phyloP scores from a whole-genome alignment of 805 yeast species.

The Lachancea cidri region DNA sequence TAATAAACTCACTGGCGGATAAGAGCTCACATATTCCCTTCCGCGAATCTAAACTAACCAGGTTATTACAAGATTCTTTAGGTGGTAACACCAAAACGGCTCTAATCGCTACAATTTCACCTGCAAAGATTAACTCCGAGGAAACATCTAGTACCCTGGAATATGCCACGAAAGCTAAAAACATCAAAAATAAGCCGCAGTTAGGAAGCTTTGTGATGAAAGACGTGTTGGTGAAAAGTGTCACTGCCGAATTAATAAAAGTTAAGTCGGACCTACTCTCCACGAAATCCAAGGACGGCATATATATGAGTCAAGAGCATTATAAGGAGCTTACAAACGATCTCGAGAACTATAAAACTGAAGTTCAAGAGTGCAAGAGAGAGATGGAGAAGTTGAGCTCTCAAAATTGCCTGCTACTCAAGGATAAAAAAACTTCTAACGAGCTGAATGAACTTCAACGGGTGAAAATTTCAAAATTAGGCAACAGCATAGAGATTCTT shows the following conservation, averaged over 20 bases:
- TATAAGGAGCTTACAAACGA: conserved; percentile 48
- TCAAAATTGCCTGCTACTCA: conserved; percentile 32
- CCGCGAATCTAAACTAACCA: conserved; percentile 72
- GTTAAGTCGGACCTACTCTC: conserved; percentile 56
- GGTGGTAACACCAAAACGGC: conserved; percentile 90
- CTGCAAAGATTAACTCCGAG: conserved; percentile 69
- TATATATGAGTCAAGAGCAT: conserved; percentile 55
- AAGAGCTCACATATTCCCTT: conserved; percentile 73
- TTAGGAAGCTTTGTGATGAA: conserved; percentile 55
- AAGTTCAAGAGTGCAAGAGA: conserved; percentile 43
- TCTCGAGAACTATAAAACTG: conserved; percentile 45
- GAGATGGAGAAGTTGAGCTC: conserved; percentile 36
- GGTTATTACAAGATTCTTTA: conserved; percentile 70
- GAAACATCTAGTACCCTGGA: conserved; percentile 83
- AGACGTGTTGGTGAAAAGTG: conserved; percentile 42
- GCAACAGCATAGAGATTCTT: conserved; percentile 21
- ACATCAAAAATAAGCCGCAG: conserved; percentile 69
- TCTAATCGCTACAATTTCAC: conserved; percentile 81
- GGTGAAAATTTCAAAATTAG: conserved; percentile 22
- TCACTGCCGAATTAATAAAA: conserved; percentile 43
- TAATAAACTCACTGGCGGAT: conserved; percentile 69
- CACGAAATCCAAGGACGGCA: conserved; percentile 58
- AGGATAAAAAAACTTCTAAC: conserved; percentile 27
- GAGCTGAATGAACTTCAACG: conserved; percentile 26
- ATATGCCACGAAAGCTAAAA: conserved; percentile 83